Evolutionary conservation across 2,329 filamentous ascomycete genomes (phyloP).

Genomic region (Aspergillus niger): DNA sequence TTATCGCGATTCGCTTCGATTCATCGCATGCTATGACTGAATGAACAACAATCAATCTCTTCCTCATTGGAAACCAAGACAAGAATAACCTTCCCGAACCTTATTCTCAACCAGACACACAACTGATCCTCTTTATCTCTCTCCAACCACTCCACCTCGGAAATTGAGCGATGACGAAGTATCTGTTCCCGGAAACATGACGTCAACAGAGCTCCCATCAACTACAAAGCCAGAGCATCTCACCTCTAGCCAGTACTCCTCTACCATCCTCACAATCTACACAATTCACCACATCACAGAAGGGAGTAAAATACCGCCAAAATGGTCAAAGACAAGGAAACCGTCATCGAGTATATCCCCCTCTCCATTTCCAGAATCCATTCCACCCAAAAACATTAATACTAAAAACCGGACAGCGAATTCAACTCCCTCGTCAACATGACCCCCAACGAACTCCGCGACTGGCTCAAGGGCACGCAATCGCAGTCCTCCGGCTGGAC

Average conservation of each 20-base stretch:
- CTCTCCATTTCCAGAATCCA: background rate
- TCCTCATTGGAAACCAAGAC: background rate
- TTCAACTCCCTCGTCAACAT: constrained; percentile 70
- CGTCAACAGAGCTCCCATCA: background rate
- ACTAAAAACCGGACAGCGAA: constrained; percentile 44
- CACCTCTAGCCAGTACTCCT: background rate
- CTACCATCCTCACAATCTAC: background rate
- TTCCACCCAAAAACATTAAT: constrained; percentile 30
- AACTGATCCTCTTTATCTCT: background rate
- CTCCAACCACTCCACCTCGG: background rate
- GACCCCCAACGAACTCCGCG: constrained; percentile 60
- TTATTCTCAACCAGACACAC: background rate
- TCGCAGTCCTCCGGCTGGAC: constrained; percentile 62
- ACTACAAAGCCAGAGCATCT: background rate
- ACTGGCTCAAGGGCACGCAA: constrained; percentile 62
- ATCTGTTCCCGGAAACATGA: background rate
- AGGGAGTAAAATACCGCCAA: constrained; percentile 19
- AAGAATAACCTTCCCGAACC: background rate
- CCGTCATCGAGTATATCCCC: constrained; percentile 49
- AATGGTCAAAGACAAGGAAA: constrained; percentile 56
- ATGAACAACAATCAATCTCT: background rate
- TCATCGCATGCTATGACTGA: too few species aligned
- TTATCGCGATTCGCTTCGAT: background rate
- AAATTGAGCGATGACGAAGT: background rate
- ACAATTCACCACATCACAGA: background rate